Percentiles rank a stretch among this genome's conserved stretches.
phyloP scores from a whole-genome alignment of 1,284 basidiomycete species.

The Chalciporus sp. region DNA sequence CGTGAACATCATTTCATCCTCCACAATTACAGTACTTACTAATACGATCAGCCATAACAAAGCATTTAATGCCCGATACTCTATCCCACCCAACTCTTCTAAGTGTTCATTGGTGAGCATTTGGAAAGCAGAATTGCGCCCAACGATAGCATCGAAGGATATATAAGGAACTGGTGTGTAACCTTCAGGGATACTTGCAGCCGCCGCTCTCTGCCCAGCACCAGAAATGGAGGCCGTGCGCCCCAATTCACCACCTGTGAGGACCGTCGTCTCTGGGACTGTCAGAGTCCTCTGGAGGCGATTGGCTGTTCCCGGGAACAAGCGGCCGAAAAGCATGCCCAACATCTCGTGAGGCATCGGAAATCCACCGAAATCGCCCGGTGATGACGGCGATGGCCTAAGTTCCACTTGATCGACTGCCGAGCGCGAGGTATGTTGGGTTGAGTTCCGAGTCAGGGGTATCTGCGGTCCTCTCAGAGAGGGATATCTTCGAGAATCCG shows the following conservation, averaged over 20 bases:
- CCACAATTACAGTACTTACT: slow-evolving; percentile 39
- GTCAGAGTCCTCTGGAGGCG: slow-evolving; percentile 68
- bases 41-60: slow-evolving; percentile 75
- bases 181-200: slow-evolving; percentile 37
- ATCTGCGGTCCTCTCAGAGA: slow-evolving; percentile 11
- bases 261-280: slow-evolving; percentile 71
- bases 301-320: slow-evolving; percentile 61
- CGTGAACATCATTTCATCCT: background rate
- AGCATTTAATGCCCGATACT: slow-evolving; percentile 86
- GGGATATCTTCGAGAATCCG: slow-evolving; percentile 17
- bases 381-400: slow-evolving; percentile 35
- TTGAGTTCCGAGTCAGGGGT: slow-evolving; percentile 18
- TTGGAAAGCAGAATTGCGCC: slow-evolving; percentile 87
- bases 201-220: slow-evolving; percentile 10
- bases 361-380: slow-evolving; percentile 81
- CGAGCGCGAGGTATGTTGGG: slow-evolving; percentile 12
- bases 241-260: slow-evolving; percentile 41
- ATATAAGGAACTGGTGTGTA: slow-evolving; percentile 78
- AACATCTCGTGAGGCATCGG: slow-evolving; percentile 76
- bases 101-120: slow-evolving; percentile 80
- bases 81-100: slow-evolving; percentile 92
- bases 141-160: slow-evolving; percentile 82
- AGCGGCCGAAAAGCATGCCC: slow-evolving; percentile 44
- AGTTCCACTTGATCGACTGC: slow-evolving; percentile 26
- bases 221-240: slow-evolving; percentile 23